These are phyloP conservation scores for Cladorrhinum sp. DNA, from an alignment of 2,329 filamentous ascomycete genomes.

Conservation along the genomic window DNA sequence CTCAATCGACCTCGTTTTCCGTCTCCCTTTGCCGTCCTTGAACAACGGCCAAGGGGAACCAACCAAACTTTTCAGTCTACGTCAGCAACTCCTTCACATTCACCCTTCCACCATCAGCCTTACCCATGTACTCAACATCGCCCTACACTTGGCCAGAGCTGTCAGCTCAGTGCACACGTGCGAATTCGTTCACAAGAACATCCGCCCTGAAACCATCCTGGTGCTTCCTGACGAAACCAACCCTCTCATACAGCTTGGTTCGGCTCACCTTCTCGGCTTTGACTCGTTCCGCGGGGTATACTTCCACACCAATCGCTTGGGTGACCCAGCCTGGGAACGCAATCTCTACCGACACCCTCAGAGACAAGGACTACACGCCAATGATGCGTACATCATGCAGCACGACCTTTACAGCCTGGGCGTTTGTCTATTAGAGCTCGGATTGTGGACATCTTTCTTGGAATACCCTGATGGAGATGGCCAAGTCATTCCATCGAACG, in stretches of 20 bases:
- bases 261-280: slow-evolving; percentile 41
- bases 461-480: slow-evolving; percentile 16
- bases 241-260: background rate
- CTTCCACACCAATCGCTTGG: slow-evolving; percentile 31
- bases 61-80: background rate
- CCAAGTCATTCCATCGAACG: background rate
- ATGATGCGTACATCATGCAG: slow-evolving; percentile 46
- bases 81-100: background rate
- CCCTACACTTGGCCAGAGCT: slow-evolving; percentile 8
- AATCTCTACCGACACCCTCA: slow-evolving; percentile 51
- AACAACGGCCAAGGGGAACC: background rate
- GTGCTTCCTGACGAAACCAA: background rate
- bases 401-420: slow-evolving; percentile 57
- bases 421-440: slow-evolving; percentile 52
- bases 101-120: background rate
- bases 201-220: slow-evolving; percentile 15
- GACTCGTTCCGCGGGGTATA: slow-evolving; percentile 38
- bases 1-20: slow-evolving; percentile 8
- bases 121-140: slow-evolving; percentile 2
- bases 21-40: background rate
- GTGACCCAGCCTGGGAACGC: slow-evolving; percentile 40
- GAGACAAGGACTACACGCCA: slow-evolving; percentile 41
- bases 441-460: slow-evolving; percentile 42
- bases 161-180: slow-evolving; percentile 16
- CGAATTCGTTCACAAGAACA: slow-evolving; percentile 20